Percentiles rank a stretch among this genome's conserved stretches.
These are phyloP conservation scores for Cymbopogon citratus DNA, from an alignment of 176 grass and related monocot genomes.

Conservation along the genomic window DNA sequence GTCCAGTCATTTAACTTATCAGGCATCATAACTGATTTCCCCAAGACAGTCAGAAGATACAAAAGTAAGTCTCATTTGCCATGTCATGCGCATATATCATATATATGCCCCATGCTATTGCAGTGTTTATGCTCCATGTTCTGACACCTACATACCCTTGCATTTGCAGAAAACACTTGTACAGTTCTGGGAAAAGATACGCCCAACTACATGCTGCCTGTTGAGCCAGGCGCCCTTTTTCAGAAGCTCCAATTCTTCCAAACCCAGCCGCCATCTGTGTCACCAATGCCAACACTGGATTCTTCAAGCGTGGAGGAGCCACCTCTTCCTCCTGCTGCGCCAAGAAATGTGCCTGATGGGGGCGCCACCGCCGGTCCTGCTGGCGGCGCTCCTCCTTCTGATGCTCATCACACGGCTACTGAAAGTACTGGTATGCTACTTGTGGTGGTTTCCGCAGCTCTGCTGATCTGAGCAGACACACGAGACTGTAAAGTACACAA, in stretches of 20 bases:
- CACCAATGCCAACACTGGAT: slow-evolving; percentile 37
- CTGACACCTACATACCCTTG: not conserved
- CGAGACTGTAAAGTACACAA: not conserved
- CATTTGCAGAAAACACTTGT: slow-evolving; percentile 60
- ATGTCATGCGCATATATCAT: not conserved
- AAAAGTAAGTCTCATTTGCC: slow-evolving; percentile 43
- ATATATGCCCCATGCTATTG: too few relatives aligned
- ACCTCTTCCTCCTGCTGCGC: slow-evolving; percentile 30
- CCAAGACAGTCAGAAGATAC: slow-evolving; percentile 63
- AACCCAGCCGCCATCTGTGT: slow-evolving; percentile 33
- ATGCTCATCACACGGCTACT: not conserved
- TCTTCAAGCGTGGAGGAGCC: slow-evolving; percentile 36
- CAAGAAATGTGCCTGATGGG: not conserved
- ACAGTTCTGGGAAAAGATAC: slow-evolving; percentile 15
- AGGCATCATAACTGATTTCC: slow-evolving; percentile 87
- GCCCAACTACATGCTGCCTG: slow-evolving; percentile 35
- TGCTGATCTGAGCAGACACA: slow-evolving; percentile 30
- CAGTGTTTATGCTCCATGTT: not conserved
- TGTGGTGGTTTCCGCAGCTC: slow-evolving; percentile 5
- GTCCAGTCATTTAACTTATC: slow-evolving; percentile 27
- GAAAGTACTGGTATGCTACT: slow-evolving; percentile 16
- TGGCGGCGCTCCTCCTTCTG: slow-evolving; percentile 30
- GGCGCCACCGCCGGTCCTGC: too few relatives aligned
- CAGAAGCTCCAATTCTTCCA: not conserved
- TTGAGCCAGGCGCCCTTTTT: slow-evolving; percentile 15